Conservation (phyloP, 768 basidiomycete species). For the Kwoniella dendrophila region DNA sequence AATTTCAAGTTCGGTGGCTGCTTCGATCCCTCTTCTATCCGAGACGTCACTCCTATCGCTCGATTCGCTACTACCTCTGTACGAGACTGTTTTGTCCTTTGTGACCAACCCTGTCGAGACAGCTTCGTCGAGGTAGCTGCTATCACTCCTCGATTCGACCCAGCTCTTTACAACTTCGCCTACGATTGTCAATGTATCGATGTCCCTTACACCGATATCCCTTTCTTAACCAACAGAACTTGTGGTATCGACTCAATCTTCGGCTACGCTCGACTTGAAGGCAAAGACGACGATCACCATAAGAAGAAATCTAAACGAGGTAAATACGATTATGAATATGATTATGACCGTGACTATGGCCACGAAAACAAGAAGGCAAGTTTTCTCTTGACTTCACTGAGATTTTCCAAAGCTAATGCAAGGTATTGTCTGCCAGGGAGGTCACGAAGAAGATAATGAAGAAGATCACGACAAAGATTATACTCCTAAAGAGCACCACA, state of each 20-base stretch:
- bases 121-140: conserved; percentile 12
- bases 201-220: neutral
- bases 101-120: conserved; percentile 17
- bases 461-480: too few relatives aligned
- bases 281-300: conserved; percentile 3
- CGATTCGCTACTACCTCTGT: conserved; percentile 14
- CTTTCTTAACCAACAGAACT: conserved; percentile 8
- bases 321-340: conserved; percentile 11
- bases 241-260: conserved; percentile 17
- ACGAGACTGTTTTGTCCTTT: conserved; percentile 17
- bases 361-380: conserved; percentile 1
- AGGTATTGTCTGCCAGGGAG: neutral
- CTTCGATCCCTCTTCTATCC: neutral
- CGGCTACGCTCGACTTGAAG: conserved; percentile 1
- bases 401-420: neutral
- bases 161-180: conserved; percentile 13
- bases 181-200: conserved; percentile 16
- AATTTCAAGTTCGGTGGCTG: conserved; percentile 13
- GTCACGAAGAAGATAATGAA: neutral
- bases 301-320: conserved; percentile 11
- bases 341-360: neutral
- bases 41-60: conserved; percentile 8
- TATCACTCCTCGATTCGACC: conserved; percentile 18
- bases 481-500: too few relatives aligned
- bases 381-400: neutral